These are phyloP conservation scores for Calocybe cyanea DNA, from an alignment of 768 basidiomycete species.

Conservation along the genomic window DNA sequence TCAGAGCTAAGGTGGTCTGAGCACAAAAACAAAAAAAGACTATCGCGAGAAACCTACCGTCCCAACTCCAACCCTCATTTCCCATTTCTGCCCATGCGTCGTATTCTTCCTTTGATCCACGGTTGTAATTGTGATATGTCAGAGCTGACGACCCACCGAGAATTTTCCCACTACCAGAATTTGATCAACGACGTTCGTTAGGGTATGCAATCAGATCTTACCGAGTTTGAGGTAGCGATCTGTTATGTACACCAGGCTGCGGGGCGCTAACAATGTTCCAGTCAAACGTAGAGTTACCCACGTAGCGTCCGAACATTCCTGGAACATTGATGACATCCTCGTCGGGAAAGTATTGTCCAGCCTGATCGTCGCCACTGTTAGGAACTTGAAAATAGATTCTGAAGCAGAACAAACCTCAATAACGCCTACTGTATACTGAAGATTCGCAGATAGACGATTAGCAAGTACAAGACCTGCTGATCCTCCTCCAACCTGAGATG, in stretches of 20 bases:
- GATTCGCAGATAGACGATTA: conserved; percentile 22
- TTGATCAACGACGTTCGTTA: not conserved
- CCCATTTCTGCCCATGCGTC: conserved; percentile 19
- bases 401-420: conserved; percentile 15
- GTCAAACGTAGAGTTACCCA: conserved; percentile 10
- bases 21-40: not conserved
- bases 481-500: conserved; percentile 18
- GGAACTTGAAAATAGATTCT: not conserved
- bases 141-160: conserved; percentile 16
- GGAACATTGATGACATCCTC: conserved; percentile 16
- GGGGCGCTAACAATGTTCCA: conserved; percentile 9
- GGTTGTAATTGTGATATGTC: conserved; percentile 9
- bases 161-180: conserved; percentile 13
- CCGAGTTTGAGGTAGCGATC: conserved; percentile 14
- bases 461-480: conserved; percentile 20
- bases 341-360: conserved; percentile 20
- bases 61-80: conserved; percentile 22
- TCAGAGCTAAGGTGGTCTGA: not conserved
- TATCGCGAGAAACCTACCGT: not conserved
- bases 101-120: conserved; percentile 14
- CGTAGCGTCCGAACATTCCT: conserved; percentile 9
- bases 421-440: conserved; percentile 22
- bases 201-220: conserved; percentile 6
- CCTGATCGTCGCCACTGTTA: conserved; percentile 3
- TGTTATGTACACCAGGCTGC: conserved; percentile 10